phyloP scores from a whole-genome alignment of 2,329 filamentous ascomycete genomes.

The Aureobasidium subglaciale region DNA sequence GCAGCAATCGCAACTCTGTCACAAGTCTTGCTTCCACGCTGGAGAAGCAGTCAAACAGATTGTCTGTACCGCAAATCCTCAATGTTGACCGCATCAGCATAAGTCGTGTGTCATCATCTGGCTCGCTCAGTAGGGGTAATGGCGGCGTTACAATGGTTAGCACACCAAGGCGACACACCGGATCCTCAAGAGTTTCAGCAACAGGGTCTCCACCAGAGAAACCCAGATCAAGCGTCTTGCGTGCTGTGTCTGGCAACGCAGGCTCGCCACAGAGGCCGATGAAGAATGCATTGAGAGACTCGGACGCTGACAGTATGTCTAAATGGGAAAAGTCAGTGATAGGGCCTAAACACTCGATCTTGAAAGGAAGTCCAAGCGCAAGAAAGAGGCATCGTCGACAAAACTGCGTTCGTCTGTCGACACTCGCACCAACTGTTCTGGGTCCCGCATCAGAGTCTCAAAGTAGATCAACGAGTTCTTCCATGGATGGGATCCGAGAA shows the following conservation, averaged over 20 bases:
- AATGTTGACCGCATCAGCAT: slow-evolving; percentile 31
- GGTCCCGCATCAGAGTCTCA: slow-evolving; percentile 30
- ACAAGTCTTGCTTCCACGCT: slow-evolving; percentile 22
- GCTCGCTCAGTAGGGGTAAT: slow-evolving; percentile 21
- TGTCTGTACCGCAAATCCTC: slow-evolving; percentile 27
- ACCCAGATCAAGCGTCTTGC: slow-evolving; percentile 23
- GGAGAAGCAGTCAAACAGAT: slow-evolving; percentile 22
- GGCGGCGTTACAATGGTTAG: slow-evolving; percentile 24
- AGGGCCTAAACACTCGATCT: slow-evolving; percentile 34
- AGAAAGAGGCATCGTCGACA: slow-evolving; percentile 38
- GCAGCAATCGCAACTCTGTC: slow-evolving; percentile 20
- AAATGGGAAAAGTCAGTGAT: slow-evolving; percentile 35
- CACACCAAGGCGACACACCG: slow-evolving; percentile 28
- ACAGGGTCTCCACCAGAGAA: slow-evolving; percentile 36
- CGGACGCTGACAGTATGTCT: slow-evolving; percentile 24
- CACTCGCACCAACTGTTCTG: slow-evolving; percentile 35
- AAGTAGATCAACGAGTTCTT: slow-evolving; percentile 30
- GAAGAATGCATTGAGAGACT: not conserved
- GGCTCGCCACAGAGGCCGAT: slow-evolving; percentile 26
- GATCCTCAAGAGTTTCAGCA: slow-evolving; percentile 28
- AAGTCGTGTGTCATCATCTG: slow-evolving; percentile 29
- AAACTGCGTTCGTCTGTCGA: slow-evolving; percentile 41
- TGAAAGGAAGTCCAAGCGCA: slow-evolving; percentile 39
- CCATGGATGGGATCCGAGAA: slow-evolving; percentile 34
- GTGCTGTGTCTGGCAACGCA: slow-evolving; percentile 29